Conservation (phyloP, 2,329 filamentous ascomycete species). For the Botrytis paeoniae region DNA sequence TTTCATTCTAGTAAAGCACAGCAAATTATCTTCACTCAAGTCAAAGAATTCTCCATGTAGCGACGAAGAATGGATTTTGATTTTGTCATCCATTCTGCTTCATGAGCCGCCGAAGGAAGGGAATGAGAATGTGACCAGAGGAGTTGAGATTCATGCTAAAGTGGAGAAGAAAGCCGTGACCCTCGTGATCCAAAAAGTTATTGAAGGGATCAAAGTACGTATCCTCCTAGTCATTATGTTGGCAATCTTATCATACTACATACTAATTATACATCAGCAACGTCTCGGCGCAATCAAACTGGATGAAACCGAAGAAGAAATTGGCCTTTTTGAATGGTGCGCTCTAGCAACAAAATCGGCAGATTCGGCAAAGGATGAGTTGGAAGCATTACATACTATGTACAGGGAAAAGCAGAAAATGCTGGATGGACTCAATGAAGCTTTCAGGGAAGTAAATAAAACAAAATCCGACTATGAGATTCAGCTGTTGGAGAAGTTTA, state of each 20-base stretch:
- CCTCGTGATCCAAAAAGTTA: constrained; percentile 62
- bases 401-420: constrained; percentile 50
- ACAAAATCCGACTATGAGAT: constrained; percentile 66
- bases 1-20: constrained; percentile 52
- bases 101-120: constrained; percentile 42
- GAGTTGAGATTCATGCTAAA: constrained; percentile 60
- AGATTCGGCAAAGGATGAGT: constrained; percentile 20
- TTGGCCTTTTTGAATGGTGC: constrained; percentile 71
- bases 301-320: constrained; percentile 48
- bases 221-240: not conserved
- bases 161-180: constrained; percentile 53
- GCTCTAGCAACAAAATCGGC: constrained; percentile 49
- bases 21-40: constrained; percentile 51
- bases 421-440: constrained; percentile 56
- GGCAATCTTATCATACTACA: constrained; percentile 13
- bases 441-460: constrained; percentile 63
- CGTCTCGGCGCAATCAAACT: constrained; percentile 64
- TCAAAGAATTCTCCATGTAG: constrained; percentile 53
- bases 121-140: constrained; percentile 53
- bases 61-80: constrained; percentile 63
- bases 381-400: constrained; percentile 41
- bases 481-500: constrained; percentile 66
- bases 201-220: constrained; percentile 65
- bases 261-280: constrained; percentile 49
- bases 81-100: constrained; percentile 57